phyloP scores from a whole-genome alignment of 306 rosid genomes.

The Dalbergia oliveri region DNA sequence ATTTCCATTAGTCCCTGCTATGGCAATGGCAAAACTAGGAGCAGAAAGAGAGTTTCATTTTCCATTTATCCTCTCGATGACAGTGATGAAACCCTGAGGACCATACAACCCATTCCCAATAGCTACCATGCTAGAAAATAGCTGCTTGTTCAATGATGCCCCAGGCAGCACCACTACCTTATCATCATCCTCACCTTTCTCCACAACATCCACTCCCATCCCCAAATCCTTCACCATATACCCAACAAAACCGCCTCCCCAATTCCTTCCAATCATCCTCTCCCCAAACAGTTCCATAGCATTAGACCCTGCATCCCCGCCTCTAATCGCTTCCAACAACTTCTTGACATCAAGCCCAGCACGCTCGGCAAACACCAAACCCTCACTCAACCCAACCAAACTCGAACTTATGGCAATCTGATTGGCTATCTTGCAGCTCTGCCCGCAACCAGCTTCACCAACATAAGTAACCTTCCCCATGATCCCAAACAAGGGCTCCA shows the following conservation, averaged over 20 bases:
- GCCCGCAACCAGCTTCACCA: conserved; percentile 75
- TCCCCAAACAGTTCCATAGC: conserved; percentile 69
- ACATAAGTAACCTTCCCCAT: conserved; percentile 61
- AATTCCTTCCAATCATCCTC: conserved; percentile 64
- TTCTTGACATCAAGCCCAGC: conserved; percentile 60
- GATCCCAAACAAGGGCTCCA: conserved; percentile 59
- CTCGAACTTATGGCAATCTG: conserved; percentile 61
- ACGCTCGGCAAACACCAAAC: conserved; percentile 69
- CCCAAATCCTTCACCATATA: conserved; percentile 83
- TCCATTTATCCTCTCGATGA: conserved; percentile 64
- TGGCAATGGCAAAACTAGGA: conserved; percentile 59
- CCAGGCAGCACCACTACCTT: conserved; percentile 65
- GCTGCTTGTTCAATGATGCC: conserved; percentile 73
- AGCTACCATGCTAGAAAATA: conserved; percentile 69
- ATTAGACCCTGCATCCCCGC: conserved; percentile 66
- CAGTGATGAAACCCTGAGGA: conserved; percentile 64
- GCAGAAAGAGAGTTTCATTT: conserved; percentile 43
- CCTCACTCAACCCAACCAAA: conserved; percentile 67
- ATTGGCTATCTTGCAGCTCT: conserved; percentile 75
- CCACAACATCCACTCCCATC: conserved; percentile 68
- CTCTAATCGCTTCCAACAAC: conserved; percentile 63
- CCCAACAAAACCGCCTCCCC: conserved; percentile 67
- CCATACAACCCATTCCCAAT: conserved; percentile 74
- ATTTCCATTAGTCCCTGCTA: conserved; percentile 59
- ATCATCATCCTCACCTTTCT: conserved; percentile 52